These are phyloP conservation scores for Pholiota adiposa DNA, from an alignment of 1,284 basidiomycete genomes.

Conservation along the genomic window DNA sequence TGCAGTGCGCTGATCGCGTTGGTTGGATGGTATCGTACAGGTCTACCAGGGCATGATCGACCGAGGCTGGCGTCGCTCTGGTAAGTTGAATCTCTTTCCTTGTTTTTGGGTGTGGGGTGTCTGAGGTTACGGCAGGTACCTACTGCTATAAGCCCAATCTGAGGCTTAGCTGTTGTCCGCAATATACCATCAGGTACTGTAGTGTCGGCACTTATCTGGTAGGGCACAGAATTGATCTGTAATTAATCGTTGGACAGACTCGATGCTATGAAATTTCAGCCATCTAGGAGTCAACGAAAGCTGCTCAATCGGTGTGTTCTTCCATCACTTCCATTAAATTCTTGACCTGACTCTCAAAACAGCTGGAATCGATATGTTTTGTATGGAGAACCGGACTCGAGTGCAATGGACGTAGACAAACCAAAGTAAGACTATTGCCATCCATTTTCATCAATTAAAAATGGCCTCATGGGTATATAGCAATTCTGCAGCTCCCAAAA, in stretches of 20 bases:
- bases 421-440: conserved; percentile 24
- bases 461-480: neutral
- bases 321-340: neutral
- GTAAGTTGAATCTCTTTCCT: conserved; percentile 31
- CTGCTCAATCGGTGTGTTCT: conserved; percentile 66
- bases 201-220: conserved; percentile 10
- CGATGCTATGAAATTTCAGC: conserved; percentile 73
- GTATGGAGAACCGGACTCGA: conserved; percentile 45
- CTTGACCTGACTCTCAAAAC: neutral
- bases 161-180: conserved; percentile 85
- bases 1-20: neutral
- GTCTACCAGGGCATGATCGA: conserved; percentile 84
- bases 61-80: conserved; percentile 89
- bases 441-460: neutral
- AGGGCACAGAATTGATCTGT: neutral
- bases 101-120: neutral
- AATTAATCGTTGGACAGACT: conserved; percentile 50
- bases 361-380: conserved; percentile 81
- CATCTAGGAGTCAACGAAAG: conserved; percentile 82
- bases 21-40: conserved; percentile 36
- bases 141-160: conserved; percentile 89
- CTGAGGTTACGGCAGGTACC: conserved; percentile 37
- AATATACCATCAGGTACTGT: conserved; percentile 84
- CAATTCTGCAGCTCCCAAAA: conserved; percentile 5
- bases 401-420: conserved; percentile 31